Evolutionary conservation across 2,329 filamentous ascomycete species (phyloP).

Genomic region (Ilyonectria robusta): DNA sequence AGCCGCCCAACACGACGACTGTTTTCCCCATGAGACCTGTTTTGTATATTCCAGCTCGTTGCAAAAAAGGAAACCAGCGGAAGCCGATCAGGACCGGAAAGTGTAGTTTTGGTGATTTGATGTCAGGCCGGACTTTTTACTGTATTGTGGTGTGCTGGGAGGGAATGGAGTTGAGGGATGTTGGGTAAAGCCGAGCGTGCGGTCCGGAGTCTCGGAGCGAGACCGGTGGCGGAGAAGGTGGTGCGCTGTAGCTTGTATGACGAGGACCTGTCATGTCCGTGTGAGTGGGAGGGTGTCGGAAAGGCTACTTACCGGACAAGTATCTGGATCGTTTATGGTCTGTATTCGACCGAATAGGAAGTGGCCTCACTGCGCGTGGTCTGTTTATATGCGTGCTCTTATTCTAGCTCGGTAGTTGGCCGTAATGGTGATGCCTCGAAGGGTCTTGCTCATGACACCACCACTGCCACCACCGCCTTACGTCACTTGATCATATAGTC

Average conservation of each 20-base stretch:
- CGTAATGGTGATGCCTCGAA: slow-evolving; percentile 3
- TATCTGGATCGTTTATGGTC: neutral
- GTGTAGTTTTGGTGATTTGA: neutral
- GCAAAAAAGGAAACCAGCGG: neutral
- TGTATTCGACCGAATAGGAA: slow-evolving; percentile 3
- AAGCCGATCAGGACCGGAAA: neutral
- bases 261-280: slow-evolving; percentile 11
- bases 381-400: slow-evolving; percentile 7
- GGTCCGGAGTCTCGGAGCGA: slow-evolving; percentile 26
- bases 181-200: slow-evolving; percentile 22
- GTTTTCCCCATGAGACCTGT: slow-evolving; percentile 61
- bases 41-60: neutral
- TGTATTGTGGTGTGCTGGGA: slow-evolving; percentile 22
- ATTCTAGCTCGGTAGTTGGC: slow-evolving; percentile 6
- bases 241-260: slow-evolving; percentile 27
- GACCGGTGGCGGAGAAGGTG: slow-evolving; percentile 25
- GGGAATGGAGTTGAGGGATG: slow-evolving; percentile 10
- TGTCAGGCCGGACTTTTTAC: neutral
- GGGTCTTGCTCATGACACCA: slow-evolving; percentile 14
- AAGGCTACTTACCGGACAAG: neutral
- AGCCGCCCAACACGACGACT: slow-evolving; percentile 68
- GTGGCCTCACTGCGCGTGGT: slow-evolving; percentile 13
- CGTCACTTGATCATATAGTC: slow-evolving; percentile 5
- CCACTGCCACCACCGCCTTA: slow-evolving; percentile 7
- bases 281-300: neutral